Evolutionary conservation across 495 filamentous ascomycete species (phyloP).

Genomic region (Aspergillus baeticus): DNA sequence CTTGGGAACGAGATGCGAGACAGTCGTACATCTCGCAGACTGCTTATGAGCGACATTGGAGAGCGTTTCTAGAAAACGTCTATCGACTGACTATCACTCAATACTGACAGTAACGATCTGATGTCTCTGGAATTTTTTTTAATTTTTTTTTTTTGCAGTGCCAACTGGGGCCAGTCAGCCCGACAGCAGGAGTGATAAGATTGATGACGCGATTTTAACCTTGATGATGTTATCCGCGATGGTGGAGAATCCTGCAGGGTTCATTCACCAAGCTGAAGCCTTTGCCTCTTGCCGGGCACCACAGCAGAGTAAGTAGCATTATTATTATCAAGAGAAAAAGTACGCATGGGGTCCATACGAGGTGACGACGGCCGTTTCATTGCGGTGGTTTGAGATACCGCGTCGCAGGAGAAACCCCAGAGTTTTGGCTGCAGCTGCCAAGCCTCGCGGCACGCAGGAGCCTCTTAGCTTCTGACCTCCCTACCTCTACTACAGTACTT

Average conservation of each 20-base stretch:
- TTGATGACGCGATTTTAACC: constrained; percentile 42
- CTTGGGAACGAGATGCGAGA: background rate
- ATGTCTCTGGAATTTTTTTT: background rate
- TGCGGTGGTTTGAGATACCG: too few species aligned
- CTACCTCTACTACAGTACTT: too few species aligned
- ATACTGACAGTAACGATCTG: too few species aligned
- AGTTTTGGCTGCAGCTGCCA: constrained; percentile 7
- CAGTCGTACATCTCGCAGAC: background rate
- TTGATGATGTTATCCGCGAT: constrained; percentile 29
- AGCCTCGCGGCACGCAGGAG: constrained; percentile 8
- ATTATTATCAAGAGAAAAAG: too few species aligned
- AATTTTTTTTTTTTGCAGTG: background rate
- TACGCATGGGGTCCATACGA: too few species aligned
- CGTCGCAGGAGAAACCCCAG: background rate
- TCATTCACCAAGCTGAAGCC: background rate
- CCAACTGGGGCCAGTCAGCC: background rate
- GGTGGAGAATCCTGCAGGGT: constrained; percentile 10
- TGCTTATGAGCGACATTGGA: background rate
- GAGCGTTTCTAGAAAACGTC: background rate
- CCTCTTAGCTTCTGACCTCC: background rate
- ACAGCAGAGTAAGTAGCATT: too few species aligned
- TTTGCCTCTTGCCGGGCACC: background rate
- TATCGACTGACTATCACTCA: background rate
- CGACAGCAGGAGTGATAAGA: constrained; percentile 19
- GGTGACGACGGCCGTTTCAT: too few species aligned